phyloP scores from a whole-genome alignment of 495 filamentous ascomycete genomes.

The Aspergillus panamensis region DNA sequence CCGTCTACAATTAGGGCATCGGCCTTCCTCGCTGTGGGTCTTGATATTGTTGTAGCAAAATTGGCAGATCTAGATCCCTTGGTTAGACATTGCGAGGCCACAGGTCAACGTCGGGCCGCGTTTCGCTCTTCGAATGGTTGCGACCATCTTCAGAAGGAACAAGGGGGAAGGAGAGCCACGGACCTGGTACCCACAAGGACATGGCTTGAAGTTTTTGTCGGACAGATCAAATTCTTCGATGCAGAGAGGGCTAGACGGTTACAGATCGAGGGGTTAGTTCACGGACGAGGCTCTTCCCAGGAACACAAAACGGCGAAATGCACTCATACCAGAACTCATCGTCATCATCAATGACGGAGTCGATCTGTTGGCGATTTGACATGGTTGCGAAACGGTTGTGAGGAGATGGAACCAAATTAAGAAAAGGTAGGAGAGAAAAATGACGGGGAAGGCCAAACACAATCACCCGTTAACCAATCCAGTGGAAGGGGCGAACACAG shows the following conservation, averaged over 20 bases:
- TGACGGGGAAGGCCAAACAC: slow-evolving; percentile 26
- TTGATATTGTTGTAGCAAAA: slow-evolving; percentile 99
- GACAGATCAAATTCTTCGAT: slow-evolving; percentile 98
- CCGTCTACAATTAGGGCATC: slow-evolving; percentile 93
- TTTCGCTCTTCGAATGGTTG: background rate
- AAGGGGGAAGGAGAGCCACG: slow-evolving; percentile 17
- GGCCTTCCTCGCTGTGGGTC: slow-evolving; percentile 81
- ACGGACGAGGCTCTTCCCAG: slow-evolving; percentile 1
- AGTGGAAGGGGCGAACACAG: slow-evolving; percentile 22
- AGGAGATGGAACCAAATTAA: slow-evolving; percentile 21
- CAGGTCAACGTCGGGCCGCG: background rate
- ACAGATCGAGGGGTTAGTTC: slow-evolving; percentile 19
- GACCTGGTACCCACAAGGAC: slow-evolving; percentile 98
- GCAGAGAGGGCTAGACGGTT: slow-evolving; percentile 74
- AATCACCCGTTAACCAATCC: slow-evolving; percentile 27
- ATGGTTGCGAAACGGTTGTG: slow-evolving; percentile 41
- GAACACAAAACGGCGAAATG: background rate
- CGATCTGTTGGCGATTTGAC: slow-evolving; percentile 69
- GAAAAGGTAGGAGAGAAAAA: slow-evolving; percentile 17
- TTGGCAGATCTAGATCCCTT: slow-evolving; percentile 76
- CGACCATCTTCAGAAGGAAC: slow-evolving; percentile 3
- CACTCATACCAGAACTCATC: slow-evolving; percentile 79
- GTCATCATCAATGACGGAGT: slow-evolving; percentile 96
- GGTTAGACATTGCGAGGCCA: slow-evolving; percentile 10
- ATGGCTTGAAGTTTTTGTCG: slow-evolving; percentile 95